Percentiles rank a stretch among this genome's conserved stretches.
Evolutionary conservation across 2,329 filamentous ascomycete genomes (phyloP).

Genomic region (Pseudopithomyces chartarum): DNA sequence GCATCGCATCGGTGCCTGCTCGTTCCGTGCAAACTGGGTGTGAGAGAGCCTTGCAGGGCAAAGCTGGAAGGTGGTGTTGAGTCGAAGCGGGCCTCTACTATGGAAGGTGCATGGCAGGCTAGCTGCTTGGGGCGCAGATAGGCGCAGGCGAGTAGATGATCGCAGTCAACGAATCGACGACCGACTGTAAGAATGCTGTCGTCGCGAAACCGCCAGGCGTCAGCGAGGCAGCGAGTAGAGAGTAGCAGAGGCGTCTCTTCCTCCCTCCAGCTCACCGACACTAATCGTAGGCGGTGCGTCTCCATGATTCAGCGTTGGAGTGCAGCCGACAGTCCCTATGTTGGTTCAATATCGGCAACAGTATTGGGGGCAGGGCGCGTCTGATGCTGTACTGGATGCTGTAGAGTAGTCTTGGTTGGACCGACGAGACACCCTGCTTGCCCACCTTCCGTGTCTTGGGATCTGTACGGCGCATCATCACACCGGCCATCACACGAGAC

Average conservation of each 20-base stretch:
- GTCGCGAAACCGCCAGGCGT: constrained; percentile 21
- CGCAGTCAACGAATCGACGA: constrained; percentile 2
- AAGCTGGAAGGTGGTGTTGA: constrained; percentile 16
- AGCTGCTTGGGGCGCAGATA: constrained; percentile 20
- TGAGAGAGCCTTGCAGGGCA: constrained; percentile 14
- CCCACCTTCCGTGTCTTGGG: constrained; percentile 19
- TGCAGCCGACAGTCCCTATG: constrained; percentile 10
- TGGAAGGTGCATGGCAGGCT: constrained; percentile 26
- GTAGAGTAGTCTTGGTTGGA: constrained; percentile 21
- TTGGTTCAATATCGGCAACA: constrained; percentile 11
- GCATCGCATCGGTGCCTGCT: constrained; percentile 18
- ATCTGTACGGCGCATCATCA: constrained; percentile 13
- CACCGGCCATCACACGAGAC: constrained; percentile 15
- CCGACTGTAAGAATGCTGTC: constrained; percentile 20
- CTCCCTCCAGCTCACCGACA: constrained; percentile 17
- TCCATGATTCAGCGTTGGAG: constrained; percentile 23
- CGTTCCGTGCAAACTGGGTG: constrained; percentile 9
- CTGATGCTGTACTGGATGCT: too few relatives aligned
- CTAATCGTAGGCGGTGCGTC: constrained; percentile 25
- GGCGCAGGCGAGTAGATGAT: constrained; percentile 15
- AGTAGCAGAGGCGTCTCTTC: constrained; percentile 23
- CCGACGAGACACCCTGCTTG: constrained; percentile 20
- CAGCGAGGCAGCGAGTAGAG: constrained; percentile 20
- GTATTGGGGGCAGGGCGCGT: constrained; percentile 11
- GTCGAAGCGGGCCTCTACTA: constrained; percentile 9